Evolutionary conservation across 441 rosid genomes (phyloP).

Genomic region (Adansonia madagascariensis): DNA sequence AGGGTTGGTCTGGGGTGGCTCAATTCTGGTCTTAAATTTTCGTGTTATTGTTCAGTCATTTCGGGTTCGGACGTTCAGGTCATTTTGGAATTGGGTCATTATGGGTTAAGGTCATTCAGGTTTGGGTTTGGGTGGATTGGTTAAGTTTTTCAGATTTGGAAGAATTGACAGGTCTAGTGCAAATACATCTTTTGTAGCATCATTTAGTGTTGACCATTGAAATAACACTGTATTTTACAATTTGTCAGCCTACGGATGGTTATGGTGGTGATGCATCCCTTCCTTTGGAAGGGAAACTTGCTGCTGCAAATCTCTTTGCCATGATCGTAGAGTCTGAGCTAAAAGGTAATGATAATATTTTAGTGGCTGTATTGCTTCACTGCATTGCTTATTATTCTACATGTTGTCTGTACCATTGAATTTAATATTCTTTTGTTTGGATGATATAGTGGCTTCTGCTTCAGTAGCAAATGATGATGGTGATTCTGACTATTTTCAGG

Average conservation of each 20-base stretch:
- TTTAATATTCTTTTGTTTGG: constrained; percentile 20
- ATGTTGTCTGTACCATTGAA: constrained; percentile 28
- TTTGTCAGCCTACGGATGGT: constrained; percentile 66
- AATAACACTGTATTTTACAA: constrained; percentile 35
- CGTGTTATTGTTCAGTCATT: background rate
- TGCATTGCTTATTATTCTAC: constrained; percentile 15
- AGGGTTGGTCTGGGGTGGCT: background rate
- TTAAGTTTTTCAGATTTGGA: background rate
- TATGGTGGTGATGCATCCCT: constrained; percentile 57
- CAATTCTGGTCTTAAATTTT: background rate
- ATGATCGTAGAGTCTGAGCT: constrained; percentile 84
- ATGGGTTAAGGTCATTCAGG: background rate
- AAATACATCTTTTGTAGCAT: constrained; percentile 7
- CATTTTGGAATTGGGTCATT: constrained; percentile 8
- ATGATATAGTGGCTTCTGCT: constrained; percentile 72
- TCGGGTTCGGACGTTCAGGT: background rate
- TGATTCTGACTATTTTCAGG: constrained; percentile 67
- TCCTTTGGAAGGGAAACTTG: constrained; percentile 83
- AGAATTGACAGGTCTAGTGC: background rate
- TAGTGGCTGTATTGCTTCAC: constrained; percentile 32
- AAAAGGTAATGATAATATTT: constrained; percentile 53
- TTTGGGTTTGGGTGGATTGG: background rate
- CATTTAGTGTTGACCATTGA: constrained; percentile 26
- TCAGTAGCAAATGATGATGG: constrained; percentile 68
- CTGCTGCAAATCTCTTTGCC: constrained; percentile 79